Percentiles rank a stretch among this genome's conserved stretches.
Conservation (phyloP, 176 grass and related monocot genomes). For the Zoysia japonica region DNA sequence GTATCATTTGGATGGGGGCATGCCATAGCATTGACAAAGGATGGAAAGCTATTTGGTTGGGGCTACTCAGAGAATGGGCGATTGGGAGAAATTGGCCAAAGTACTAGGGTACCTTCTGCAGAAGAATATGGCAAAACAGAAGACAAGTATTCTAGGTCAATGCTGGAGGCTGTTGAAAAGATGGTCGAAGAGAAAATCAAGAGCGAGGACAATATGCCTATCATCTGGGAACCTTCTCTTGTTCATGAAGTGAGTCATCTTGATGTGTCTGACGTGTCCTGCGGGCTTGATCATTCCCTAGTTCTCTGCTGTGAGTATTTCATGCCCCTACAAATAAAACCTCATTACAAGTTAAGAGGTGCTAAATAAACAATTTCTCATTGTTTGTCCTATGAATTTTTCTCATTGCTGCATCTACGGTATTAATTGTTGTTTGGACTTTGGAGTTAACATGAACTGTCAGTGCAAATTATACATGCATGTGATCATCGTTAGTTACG, state of each 20-base stretch:
- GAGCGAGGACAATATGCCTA: conserved; percentile 74
- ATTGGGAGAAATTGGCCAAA: conserved; percentile 74
- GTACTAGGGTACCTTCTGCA: conserved; percentile 28
- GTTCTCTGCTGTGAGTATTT: conserved; percentile 70
- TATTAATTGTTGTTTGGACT: background rate
- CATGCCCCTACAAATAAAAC: background rate
- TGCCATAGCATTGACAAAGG: conserved; percentile 71
- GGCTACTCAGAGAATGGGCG: conserved; percentile 85
- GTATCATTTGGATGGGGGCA: conserved; percentile 94
- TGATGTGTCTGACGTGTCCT: conserved; percentile 77
- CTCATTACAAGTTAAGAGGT: background rate
- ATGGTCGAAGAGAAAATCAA: conserved; percentile 77
- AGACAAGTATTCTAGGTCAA: conserved; percentile 45
- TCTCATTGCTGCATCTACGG: background rate
- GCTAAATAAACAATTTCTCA: background rate
- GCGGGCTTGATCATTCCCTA: conserved; percentile 90
- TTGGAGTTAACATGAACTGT: background rate
- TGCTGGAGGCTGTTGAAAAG: conserved; percentile 72
- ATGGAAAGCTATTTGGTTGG: conserved; percentile 86
- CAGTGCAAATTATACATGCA: background rate
- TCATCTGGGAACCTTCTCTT: conserved; percentile 85
- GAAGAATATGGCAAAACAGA: conserved; percentile 38
- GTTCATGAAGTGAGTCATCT: conserved; percentile 58
- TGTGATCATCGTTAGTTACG: background rate
- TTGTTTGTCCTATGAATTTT: background rate